A percentile compares a stretch with the other conserved stretches of the same genome.
phyloP scores from a whole-genome alignment of 2,329 filamentous ascomycete genomes.

The Rachicladosporium sp. region DNA sequence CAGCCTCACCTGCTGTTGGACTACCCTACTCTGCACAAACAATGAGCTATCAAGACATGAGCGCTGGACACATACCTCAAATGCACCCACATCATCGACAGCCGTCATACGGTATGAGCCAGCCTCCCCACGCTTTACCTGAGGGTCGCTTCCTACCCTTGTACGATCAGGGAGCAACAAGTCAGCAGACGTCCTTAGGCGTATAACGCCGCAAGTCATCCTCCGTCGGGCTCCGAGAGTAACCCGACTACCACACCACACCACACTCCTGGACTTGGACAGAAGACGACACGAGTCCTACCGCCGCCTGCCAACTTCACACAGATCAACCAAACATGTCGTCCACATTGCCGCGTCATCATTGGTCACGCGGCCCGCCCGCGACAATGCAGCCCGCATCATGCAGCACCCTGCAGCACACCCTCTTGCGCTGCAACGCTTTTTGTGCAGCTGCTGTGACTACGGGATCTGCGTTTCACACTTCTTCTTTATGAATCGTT shows the following conservation, averaged over 20 bases:
- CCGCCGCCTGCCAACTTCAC: too few relatives aligned
- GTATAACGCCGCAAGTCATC: conserved; percentile 3
- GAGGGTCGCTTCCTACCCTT: conserved; percentile 22
- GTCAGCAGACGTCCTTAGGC: conserved; percentile 20
- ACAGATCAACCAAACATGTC: conserved; percentile 7
- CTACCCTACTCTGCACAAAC: conserved; percentile 18
- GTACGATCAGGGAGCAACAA: conserved; percentile 21
- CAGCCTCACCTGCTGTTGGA: conserved; percentile 17
- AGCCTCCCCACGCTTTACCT: conserved; percentile 16
- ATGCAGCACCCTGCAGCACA: conserved; percentile 10
- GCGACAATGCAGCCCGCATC: conserved; percentile 6
- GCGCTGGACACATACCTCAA: conserved; percentile 1
- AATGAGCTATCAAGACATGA: conserved; percentile 12
- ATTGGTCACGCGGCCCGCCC: conserved; percentile 2
- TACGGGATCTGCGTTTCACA: conserved; percentile 1
- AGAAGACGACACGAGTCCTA: too few relatives aligned
- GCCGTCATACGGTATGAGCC: conserved; percentile 11
- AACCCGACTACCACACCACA: background rate
- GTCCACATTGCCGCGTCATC: conserved; percentile 9
- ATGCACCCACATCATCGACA: conserved; percentile 11
- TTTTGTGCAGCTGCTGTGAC: conserved; percentile 7
- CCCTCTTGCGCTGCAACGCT: conserved; percentile 7
- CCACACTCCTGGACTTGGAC: background rate
- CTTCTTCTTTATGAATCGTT: too few relatives aligned
- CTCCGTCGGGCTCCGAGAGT: background rate